Evolutionary conservation across 2,329 filamentous ascomycete genomes (phyloP).

Genomic region (Phoma herbarum): DNA sequence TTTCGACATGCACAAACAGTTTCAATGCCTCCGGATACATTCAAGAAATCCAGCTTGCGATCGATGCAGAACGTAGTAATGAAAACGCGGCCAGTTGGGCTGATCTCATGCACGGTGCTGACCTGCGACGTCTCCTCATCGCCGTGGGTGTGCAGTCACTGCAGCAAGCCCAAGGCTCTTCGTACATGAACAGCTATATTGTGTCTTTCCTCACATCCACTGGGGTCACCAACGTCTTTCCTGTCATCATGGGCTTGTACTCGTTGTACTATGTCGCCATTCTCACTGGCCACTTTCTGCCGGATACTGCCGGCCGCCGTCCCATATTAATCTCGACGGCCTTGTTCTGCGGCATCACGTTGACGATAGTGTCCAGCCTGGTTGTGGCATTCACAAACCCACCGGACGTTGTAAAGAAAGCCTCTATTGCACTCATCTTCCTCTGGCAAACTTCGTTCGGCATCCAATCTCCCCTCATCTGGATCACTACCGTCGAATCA

Average conservation of each 20-base stretch:
- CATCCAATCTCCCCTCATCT: neutral
- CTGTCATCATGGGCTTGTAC: slow-evolving; percentile 2
- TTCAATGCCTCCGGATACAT: neutral
- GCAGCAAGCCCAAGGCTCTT: slow-evolving; percentile 1
- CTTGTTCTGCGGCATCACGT: neutral
- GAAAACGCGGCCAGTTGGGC: neutral
- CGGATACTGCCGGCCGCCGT: neutral
- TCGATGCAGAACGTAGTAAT: neutral
- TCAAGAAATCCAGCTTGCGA: neutral
- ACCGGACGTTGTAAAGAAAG: neutral
- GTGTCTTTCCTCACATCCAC: slow-evolving; percentile 2
- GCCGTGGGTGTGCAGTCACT: slow-evolving; percentile 1
- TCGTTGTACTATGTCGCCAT: neutral
- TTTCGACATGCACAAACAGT: neutral
- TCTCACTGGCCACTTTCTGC: neutral
- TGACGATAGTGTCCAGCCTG: slow-evolving; percentile 2
- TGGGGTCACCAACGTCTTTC: neutral
- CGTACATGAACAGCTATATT: slow-evolving; percentile 2
- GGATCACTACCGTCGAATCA: slow-evolving; percentile 1
- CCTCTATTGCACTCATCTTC: slow-evolving; percentile 1
- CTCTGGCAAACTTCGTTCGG: slow-evolving; percentile 2
- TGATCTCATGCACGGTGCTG: neutral
- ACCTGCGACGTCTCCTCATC: neutral
- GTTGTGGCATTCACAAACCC: neutral
- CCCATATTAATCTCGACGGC: neutral